A percentile compares a stretch with the other conserved stretches of the same genome.
These are phyloP conservation scores for Tylopilus cervinicoccineus DNA, from an alignment of 768 basidiomycete genomes.

Conservation along the genomic window DNA sequence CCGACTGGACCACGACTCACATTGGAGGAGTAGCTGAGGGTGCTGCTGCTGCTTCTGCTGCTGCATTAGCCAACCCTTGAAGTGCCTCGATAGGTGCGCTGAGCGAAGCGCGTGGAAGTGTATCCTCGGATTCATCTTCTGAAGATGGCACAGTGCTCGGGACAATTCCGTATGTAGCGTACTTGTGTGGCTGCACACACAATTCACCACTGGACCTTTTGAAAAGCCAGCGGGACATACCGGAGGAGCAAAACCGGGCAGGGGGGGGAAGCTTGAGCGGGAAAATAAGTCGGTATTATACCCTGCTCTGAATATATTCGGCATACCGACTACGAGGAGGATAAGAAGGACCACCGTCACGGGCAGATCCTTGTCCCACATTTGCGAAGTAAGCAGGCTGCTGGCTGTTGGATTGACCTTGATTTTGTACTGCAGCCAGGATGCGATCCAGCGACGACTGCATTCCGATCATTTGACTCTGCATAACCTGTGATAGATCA, in stretches of 20 bases:
- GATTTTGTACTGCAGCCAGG: slow-evolving; percentile 56
- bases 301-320: slow-evolving; percentile 21
- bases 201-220: slow-evolving; percentile 16
- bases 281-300: slow-evolving; percentile 28
- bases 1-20: slow-evolving; percentile 30
- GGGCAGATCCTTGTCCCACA: slow-evolving; percentile 18
- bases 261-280: slow-evolving; percentile 63
- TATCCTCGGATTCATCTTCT: slow-evolving; percentile 90
- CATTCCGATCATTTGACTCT: slow-evolving; percentile 94
- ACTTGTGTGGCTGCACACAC: slow-evolving; percentile 69
- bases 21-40: slow-evolving; percentile 62
- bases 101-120: slow-evolving; percentile 75
- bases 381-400: slow-evolving; percentile 21
- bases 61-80: slow-evolving; percentile 91
- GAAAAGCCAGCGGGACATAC: slow-evolving; percentile 40
- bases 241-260: slow-evolving; percentile 90
- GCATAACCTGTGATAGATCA: slow-evolving; percentile 60
- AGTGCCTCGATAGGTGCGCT: slow-evolving; percentile 94
- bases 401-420: slow-evolving; percentile 31
- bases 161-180: slow-evolving; percentile 87
- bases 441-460: slow-evolving; percentile 87
- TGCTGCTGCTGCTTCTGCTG: slow-evolving; percentile 86
- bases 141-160: slow-evolving; percentile 81
- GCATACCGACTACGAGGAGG: slow-evolving; percentile 31
- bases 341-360: slow-evolving; percentile 27